Evolutionary conservation across 306 rosid species (phyloP).

Genomic region (Quercus bicolor): DNA sequence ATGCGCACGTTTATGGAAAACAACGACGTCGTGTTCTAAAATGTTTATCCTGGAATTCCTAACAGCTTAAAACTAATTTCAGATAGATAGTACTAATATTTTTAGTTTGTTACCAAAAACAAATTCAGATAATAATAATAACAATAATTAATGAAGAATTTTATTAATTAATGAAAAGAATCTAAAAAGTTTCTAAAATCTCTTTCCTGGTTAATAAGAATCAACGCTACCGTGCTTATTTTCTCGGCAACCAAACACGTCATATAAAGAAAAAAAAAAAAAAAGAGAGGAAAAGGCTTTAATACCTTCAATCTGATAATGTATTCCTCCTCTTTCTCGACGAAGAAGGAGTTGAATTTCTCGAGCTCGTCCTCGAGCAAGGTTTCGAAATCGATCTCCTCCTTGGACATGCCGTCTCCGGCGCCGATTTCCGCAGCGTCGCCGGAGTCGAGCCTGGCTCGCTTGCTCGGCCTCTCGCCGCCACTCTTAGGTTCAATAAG

Average conservation of each 20-base stretch:
- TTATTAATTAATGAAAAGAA: background rate
- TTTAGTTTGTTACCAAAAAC: too few relatives aligned
- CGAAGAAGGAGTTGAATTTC: constrained; percentile 84
- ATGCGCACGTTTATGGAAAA: too few relatives aligned
- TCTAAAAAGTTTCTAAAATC: background rate
- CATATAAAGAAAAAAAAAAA: background rate
- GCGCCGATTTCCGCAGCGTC: constrained; percentile 4
- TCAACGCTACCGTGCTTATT: background rate
- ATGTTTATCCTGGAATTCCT: background rate
- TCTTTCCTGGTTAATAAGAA: background rate
- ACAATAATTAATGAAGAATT: too few relatives aligned
- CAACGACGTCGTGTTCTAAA: background rate
- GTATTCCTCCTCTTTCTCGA: constrained; percentile 94
- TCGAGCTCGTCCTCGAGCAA: constrained; percentile 82
- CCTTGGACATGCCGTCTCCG: constrained; percentile 45
- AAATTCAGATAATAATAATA: background rate
- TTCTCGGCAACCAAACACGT: constrained; percentile 25
- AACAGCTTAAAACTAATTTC: background rate
- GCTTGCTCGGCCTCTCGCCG: constrained; percentile 48
- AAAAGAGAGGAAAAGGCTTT: background rate
- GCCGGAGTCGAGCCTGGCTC: constrained; percentile 27
- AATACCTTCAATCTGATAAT: constrained; percentile 85
- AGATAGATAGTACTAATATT: background rate
- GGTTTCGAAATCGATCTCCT: constrained; percentile 62
- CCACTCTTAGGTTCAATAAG: constrained; percentile 47